These are phyloP conservation scores for Sarocladium brachiariae DNA, from an alignment of 2,329 filamentous ascomycete genomes.

Conservation along the genomic window DNA sequence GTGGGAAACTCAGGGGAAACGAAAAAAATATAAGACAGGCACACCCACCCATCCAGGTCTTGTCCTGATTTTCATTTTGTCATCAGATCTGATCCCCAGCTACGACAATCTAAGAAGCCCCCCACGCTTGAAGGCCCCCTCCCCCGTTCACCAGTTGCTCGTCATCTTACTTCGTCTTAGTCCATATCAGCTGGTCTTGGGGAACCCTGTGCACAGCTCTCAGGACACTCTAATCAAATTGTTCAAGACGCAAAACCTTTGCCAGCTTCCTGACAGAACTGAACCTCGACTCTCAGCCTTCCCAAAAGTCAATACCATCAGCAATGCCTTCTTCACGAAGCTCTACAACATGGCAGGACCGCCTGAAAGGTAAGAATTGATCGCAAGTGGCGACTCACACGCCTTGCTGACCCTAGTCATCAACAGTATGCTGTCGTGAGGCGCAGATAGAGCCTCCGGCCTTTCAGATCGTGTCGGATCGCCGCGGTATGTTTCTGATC, in stretches of 20 bases:
- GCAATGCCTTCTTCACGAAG: slow-evolving; percentile 9
- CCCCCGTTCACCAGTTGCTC: background rate
- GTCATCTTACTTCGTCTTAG: background rate
- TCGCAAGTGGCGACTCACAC: background rate
- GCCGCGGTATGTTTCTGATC: slow-evolving; percentile 46
- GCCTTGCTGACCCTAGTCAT: background rate
- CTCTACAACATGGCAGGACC: slow-evolving; percentile 37
- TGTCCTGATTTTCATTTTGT: slow-evolving; percentile 4
- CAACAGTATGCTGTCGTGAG: slow-evolving; percentile 46
- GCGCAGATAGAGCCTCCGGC: slow-evolving; percentile 42
- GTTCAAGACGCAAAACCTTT: background rate
- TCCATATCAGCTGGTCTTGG: background rate
- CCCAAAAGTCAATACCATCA: background rate
- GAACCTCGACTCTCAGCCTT: background rate
- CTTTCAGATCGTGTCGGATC: slow-evolving; percentile 62
- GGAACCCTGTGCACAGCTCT: background rate
- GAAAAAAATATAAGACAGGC: slow-evolving; percentile 6
- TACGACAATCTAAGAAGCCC: background rate
- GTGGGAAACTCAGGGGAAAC: background rate
- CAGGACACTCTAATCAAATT: background rate
- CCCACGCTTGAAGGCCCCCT: background rate
- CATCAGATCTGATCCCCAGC: background rate
- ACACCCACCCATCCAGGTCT: background rate
- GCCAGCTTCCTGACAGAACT: background rate
- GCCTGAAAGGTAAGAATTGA: slow-evolving; percentile 36